Percentiles rank a stretch among this genome's conserved stretches.
Conservation (phyloP, 2,329 filamentous ascomycete species). For the Coleophoma eucalyptorum region DNA sequence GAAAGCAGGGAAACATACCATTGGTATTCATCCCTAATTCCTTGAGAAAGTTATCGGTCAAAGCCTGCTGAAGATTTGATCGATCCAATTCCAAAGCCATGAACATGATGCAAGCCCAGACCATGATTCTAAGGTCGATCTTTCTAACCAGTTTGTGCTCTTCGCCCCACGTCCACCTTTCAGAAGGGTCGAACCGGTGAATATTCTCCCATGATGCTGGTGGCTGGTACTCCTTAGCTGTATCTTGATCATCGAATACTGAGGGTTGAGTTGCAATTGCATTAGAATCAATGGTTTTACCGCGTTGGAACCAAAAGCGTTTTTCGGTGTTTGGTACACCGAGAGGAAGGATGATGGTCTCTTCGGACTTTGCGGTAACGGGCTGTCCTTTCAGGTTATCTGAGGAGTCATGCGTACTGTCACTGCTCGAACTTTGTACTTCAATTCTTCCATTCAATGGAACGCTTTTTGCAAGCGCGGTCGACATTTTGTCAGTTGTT, state of each 20-base stretch:
- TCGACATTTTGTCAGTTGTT: neutral
- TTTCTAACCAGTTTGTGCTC: constrained; percentile 20
- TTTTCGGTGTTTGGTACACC: neutral
- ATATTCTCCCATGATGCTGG: constrained; percentile 19
- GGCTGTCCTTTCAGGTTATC: neutral
- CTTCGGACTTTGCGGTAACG: neutral
- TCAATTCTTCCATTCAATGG: neutral
- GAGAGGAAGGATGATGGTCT: neutral
- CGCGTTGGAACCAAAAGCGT: neutral
- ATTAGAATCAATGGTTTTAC: neutral
- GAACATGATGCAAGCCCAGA: constrained; percentile 49
- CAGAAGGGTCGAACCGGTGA: constrained; percentile 20
- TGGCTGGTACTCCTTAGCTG: constrained; percentile 18
- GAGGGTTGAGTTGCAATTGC: neutral
- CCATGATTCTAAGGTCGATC: constrained; percentile 1
- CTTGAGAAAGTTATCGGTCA: constrained; percentile 50
- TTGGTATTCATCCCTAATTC: constrained; percentile 44
- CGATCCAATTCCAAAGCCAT: constrained; percentile 59
- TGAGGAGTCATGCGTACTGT: neutral
- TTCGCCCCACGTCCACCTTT: constrained; percentile 21
- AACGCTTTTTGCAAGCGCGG: neutral
- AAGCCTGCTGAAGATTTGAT: constrained; percentile 52
- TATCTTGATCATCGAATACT: constrained; percentile 12
- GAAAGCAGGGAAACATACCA: constrained; percentile 23
- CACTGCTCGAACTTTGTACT: neutral